Evolutionary conservation across 345 rosid species (phyloP).

Genomic region (Bretschneidera sinensis): DNA sequence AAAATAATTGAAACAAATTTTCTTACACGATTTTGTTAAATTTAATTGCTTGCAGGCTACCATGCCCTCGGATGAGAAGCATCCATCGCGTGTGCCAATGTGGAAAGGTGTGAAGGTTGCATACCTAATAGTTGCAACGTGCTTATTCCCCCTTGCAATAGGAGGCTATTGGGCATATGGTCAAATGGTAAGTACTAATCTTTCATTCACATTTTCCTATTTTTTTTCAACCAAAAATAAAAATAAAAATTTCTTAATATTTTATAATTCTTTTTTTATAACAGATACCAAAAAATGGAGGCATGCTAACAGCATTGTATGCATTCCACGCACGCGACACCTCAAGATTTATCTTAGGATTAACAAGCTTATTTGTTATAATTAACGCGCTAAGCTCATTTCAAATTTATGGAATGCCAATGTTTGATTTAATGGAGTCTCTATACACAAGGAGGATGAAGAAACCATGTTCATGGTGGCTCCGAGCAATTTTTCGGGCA

Average conservation of each 20-base stretch:
- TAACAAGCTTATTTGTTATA: conserved; percentile 48
- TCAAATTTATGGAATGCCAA: conserved; percentile 68
- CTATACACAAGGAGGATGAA: conserved; percentile 25
- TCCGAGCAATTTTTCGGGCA: conserved; percentile 37
- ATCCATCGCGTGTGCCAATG: conserved; percentile 62
- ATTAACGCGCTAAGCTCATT: conserved; percentile 49
- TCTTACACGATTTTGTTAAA: neutral
- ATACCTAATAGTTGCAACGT: conserved; percentile 41
- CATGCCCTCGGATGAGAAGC: conserved; percentile 71
- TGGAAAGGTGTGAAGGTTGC: conserved; percentile 64
- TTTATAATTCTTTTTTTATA: neutral
- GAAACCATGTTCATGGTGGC: conserved; percentile 48
- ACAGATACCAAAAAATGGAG: conserved; percentile 55
- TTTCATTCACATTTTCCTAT: neutral
- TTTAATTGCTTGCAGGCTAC: conserved; percentile 43
- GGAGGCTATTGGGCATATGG: conserved; percentile 79
- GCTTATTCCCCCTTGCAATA: conserved; percentile 54
- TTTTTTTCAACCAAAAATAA: neutral
- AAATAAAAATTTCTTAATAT: neutral
- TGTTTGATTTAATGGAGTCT: conserved; percentile 53
- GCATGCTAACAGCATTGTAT: conserved; percentile 45
- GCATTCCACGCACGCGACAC: conserved; percentile 33
- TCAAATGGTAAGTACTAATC: conserved; percentile 24
- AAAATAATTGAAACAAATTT: too few species aligned
- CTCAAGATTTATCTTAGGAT: conserved; percentile 31